phyloP scores from a whole-genome alignment of 1,139 yeast species.

The Tardiomyces depauwii region DNA sequence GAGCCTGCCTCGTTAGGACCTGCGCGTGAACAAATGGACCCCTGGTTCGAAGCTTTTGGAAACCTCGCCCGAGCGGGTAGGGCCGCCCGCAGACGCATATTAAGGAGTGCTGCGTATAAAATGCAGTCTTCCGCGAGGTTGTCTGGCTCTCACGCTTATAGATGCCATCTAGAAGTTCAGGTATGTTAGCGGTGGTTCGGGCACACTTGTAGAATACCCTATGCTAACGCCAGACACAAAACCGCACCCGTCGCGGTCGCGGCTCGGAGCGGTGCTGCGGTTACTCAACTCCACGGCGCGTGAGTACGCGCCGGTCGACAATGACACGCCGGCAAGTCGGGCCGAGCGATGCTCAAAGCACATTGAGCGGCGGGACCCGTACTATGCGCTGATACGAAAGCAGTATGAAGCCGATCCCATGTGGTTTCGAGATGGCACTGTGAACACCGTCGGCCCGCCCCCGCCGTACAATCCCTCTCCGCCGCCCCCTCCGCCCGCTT shows the following conservation, averaged over 20 bases:
- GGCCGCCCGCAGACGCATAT: no score
- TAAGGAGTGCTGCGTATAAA: no score
- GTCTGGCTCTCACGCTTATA: no score
- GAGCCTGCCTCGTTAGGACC: no score
- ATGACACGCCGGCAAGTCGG: background rate
- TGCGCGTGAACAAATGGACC: no score
- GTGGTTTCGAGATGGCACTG: background rate
- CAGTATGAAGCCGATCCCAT: background rate
- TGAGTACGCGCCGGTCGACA: background rate
- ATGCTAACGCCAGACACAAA: background rate
- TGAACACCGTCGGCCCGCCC: background rate
- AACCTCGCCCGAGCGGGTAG: no score
- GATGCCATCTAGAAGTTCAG: background rate
- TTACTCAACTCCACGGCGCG: background rate
- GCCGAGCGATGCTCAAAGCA: background rate
- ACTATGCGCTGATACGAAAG: background rate
- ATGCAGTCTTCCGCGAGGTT: no score
- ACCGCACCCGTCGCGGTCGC: background rate
- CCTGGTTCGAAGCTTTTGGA: no score
- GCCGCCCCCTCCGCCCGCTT: background rate
- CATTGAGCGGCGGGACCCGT: background rate
- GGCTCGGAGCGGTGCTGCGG: background rate
- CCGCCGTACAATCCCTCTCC: background rate
- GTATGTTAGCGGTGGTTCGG: no score
- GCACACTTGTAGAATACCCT: no score